phyloP scores from a whole-genome alignment of 768 basidiomycete genomes.

The Crepidotus variabilis region DNA sequence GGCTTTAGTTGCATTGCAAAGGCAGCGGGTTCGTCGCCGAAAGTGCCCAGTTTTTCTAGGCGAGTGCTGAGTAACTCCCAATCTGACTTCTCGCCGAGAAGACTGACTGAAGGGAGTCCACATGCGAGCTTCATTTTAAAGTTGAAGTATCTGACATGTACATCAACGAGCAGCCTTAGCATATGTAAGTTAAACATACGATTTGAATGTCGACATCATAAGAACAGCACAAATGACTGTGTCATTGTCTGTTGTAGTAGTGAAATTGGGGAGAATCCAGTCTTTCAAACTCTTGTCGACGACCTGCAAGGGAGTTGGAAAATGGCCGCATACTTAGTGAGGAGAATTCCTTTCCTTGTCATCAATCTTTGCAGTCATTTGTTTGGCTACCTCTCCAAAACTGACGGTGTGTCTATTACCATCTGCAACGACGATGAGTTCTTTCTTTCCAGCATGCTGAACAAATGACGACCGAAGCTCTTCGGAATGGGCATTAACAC shows the following conservation, averaged over 20 bases:
- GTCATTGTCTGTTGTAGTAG: background rate
- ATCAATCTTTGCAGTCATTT: slow-evolving; percentile 21
- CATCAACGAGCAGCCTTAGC: background rate
- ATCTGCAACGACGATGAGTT: slow-evolving; percentile 21
- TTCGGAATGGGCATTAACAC: slow-evolving; percentile 32
- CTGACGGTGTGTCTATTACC: slow-evolving; percentile 22
- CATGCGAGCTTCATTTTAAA: slow-evolving; percentile 3
- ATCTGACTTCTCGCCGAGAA: slow-evolving; percentile 13
- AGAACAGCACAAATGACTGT: background rate
- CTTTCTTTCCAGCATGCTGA: slow-evolving; percentile 24
- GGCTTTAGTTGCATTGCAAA: slow-evolving; percentile 19
- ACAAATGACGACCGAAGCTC: slow-evolving; percentile 27
- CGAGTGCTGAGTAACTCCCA: slow-evolving; percentile 13
- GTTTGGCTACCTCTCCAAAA: slow-evolving; percentile 24
- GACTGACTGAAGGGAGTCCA: slow-evolving; percentile 12
- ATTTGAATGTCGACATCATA: slow-evolving; percentile 17
- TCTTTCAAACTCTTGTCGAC: background rate
- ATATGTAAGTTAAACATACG: background rate
- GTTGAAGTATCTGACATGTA: slow-evolving; percentile 6
- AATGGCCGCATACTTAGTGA: background rate
- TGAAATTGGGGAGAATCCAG: slow-evolving; percentile 10
- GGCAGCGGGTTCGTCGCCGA: slow-evolving; percentile 17
- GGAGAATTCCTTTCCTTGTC: slow-evolving; percentile 16
- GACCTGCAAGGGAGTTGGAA: slow-evolving; percentile 8
- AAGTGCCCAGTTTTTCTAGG: slow-evolving; percentile 16